These are phyloP conservation scores for Aspergillus niger DNA, from an alignment of 2,329 filamentous ascomycete genomes.

Conservation along the genomic window DNA sequence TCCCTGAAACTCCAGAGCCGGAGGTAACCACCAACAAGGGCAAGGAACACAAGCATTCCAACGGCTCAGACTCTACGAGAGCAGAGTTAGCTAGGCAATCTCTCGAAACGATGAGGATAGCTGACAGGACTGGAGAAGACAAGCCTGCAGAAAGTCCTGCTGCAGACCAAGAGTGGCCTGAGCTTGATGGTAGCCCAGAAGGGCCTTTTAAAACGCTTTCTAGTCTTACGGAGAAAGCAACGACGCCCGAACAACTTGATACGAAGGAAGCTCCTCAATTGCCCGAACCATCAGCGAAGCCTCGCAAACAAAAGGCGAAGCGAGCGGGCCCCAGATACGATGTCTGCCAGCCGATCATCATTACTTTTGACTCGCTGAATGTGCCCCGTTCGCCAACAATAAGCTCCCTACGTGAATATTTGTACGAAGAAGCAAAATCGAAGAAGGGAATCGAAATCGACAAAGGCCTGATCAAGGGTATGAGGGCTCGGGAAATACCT, in stretches of 20 bases:
- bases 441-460: conserved; percentile 57
- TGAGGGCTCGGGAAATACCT: conserved; percentile 75
- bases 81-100: conserved; percentile 29
- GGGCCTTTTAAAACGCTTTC: conserved; percentile 21
- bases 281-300: conserved; percentile 16
- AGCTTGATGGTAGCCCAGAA: conserved; percentile 31
- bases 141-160: conserved; percentile 9
- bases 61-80: conserved; percentile 17
- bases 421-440: conserved; percentile 69
- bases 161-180: conserved; percentile 32
- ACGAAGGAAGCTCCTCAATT: conserved; percentile 17
- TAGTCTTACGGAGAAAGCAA: conserved; percentile 14
- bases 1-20: conserved; percentile 31
- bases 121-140: conserved; percentile 18
- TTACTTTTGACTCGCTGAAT: conserved; percentile 87
- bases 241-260: conserved; percentile 15
- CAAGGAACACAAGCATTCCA: neutral
- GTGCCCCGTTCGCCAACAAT: conserved; percentile 64
- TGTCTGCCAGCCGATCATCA: conserved; percentile 66
- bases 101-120: conserved; percentile 33
- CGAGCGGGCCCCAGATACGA: conserved; percentile 45
- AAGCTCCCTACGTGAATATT: conserved; percentile 71
- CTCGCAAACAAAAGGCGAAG: conserved; percentile 33
- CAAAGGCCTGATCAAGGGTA: conserved; percentile 54
- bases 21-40: neutral